These are phyloP conservation scores for Prosopis cineraria DNA, from an alignment of 306 rosid species.

Conservation along the genomic window DNA sequence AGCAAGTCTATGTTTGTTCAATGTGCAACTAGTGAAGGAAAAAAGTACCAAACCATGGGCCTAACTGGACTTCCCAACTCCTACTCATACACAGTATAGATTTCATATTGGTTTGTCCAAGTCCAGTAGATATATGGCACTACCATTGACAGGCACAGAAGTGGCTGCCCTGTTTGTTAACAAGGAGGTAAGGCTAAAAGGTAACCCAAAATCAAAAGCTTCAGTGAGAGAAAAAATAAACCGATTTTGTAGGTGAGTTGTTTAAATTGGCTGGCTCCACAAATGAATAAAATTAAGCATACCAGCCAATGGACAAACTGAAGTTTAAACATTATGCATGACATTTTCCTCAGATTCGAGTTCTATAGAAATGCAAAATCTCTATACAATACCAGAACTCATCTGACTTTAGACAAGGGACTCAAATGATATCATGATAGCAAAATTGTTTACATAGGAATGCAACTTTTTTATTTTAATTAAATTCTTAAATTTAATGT, in stretches of 20 bases:
- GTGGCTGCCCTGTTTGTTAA: background rate
- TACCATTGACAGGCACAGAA: too few species aligned
- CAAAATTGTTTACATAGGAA: background rate
- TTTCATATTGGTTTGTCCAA: background rate
- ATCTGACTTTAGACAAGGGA: background rate
- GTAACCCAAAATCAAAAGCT: background rate
- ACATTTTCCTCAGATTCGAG: background rate
- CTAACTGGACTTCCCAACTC: background rate
- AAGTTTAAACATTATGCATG: background rate
- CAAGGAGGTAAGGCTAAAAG: background rate
- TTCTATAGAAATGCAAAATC: background rate
- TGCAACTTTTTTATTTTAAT: too few species aligned
- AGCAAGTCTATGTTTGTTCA: too few species aligned
- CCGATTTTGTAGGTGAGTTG: background rate
- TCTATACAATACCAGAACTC: background rate
- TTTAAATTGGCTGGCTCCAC: too few species aligned
- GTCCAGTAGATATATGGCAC: background rate
- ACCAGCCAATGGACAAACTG: background rate
- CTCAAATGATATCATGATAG: too few species aligned
- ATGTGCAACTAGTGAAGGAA: background rate
- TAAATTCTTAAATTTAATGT: too few species aligned
- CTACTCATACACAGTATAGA: background rate
- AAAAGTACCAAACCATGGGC: background rate
- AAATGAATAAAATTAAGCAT: too few species aligned
- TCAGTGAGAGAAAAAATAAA: background rate